Conservation (phyloP, 1,284 basidiomycete species). For the Apiotrichum porosum region DNA sequence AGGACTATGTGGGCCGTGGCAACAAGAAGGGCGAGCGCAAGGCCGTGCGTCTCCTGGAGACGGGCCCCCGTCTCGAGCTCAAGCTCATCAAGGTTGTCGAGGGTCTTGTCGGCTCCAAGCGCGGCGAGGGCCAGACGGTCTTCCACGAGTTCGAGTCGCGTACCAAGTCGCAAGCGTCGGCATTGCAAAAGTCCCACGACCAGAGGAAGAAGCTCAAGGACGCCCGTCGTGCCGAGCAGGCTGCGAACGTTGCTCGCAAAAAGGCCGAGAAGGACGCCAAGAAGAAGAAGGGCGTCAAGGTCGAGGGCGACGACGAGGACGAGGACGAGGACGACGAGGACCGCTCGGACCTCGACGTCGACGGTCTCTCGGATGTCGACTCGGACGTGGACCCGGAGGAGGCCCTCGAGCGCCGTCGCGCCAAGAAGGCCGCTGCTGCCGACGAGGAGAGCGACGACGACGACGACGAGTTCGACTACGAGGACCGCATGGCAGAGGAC, state of each 20-base stretch:
- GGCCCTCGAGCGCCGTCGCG: constrained; percentile 32
- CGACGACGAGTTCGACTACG: constrained; percentile 44
- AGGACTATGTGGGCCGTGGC: constrained; percentile 90
- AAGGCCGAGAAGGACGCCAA: constrained; percentile 51
- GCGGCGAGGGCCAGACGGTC: constrained; percentile 72
- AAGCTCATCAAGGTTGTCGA: constrained; percentile 90
- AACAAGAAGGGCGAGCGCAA: constrained; percentile 86
- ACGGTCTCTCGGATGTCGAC: constrained; percentile 41
- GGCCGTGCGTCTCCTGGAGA: constrained; percentile 86
- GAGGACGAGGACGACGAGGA: constrained; percentile 46
- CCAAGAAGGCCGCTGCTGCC: constrained; percentile 29
- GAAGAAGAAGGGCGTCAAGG: constrained; percentile 31
- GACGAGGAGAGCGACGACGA: constrained; percentile 36
- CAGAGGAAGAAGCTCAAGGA: constrained; percentile 69
- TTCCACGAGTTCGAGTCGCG: constrained; percentile 82
- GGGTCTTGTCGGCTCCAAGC: constrained; percentile 68
- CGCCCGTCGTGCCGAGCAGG: constrained; percentile 76
- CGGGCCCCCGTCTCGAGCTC: constrained; percentile 93
- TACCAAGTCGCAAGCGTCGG: constrained; percentile 63
- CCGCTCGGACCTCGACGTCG: constrained; percentile 48
- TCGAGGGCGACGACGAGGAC: constrained; percentile 47
- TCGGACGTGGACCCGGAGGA: constrained; percentile 49
- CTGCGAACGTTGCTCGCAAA: constrained; percentile 77
- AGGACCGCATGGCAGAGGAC: constrained; percentile 52
- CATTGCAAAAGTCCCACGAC: constrained; percentile 66